phyloP scores from a whole-genome alignment of 208 protist genomes.

The Leishmania braziliensis region DNA sequence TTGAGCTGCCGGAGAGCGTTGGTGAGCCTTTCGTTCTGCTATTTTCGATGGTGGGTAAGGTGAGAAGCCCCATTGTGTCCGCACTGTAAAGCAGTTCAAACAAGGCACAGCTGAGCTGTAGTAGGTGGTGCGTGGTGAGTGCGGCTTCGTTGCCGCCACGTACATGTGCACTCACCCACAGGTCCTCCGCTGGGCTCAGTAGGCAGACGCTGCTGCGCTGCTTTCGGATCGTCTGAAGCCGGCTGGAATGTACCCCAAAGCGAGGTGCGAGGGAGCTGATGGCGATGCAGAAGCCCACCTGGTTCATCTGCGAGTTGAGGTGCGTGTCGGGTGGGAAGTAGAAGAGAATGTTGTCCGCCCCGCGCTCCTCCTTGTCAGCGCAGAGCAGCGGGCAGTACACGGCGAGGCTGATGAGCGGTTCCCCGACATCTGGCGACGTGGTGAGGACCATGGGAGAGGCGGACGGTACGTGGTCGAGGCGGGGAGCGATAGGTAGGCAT shows the following conservation, averaged over 20 bases:
- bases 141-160: conserved; percentile 26
- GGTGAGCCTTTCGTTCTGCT: not conserved
- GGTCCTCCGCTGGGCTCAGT: conserved; percentile 12
- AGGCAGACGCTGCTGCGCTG: conserved; percentile 29
- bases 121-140: conserved; percentile 27
- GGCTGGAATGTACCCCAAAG: conserved; percentile 31
- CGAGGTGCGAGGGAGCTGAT: conserved; percentile 37
- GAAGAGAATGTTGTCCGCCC: conserved; percentile 72
- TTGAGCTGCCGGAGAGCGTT: not conserved
- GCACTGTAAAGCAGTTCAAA: conserved; percentile 30
- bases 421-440: not conserved
- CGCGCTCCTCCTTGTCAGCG: conserved; percentile 46
- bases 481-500: not conserved
- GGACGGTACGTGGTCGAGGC: not conserved
- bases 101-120: conserved; percentile 26
- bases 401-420: conserved; percentile 39
- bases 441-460: conserved; percentile 5
- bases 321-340: conserved; percentile 45
- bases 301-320: conserved; percentile 59
- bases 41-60: not conserved
- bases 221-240: conserved; percentile 17
- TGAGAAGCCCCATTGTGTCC: conserved; percentile 4
- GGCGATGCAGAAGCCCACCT: conserved; percentile 75
- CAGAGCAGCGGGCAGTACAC: conserved; percentile 64
- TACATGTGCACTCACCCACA: conserved; percentile 27